Evolutionary conservation across 768 basidiomycete genomes (phyloP), one percentile per base, ranked within the genome.

Genomic region (Lactarius quietus): DNA sequence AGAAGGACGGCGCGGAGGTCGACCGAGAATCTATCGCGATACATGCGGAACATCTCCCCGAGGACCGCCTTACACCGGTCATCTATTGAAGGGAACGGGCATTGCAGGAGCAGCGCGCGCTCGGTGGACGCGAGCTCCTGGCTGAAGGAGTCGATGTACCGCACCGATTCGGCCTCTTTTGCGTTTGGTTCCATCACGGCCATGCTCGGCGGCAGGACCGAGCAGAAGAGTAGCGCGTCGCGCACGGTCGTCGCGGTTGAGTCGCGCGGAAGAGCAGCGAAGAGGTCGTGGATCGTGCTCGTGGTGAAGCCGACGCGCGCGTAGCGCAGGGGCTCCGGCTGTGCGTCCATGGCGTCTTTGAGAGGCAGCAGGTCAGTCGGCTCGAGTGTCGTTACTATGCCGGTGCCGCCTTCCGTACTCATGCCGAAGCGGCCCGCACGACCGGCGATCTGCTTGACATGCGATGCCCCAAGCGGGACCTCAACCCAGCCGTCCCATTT

Each of bases 391-490:
- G 94, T 95, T 9, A 86, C 89, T 36, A 82, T 80, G 28, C 95
- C 94, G 8, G 81, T 80, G 28, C 95, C 94, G 8, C 82, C 84
- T 1, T 82, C 74, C 62, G 69, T 70, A 43, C 79, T 77, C 51
- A 90, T 74, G 3, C 92, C 92, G 74, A 84, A 98, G 3, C 96
- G 89, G 15, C 95, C 96, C 0, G 96, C 95, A 45, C 96, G 85
- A 7, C 95, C 95, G 1, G 90, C 95, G 55, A 98, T 97, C 74
- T 98, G 96, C 74, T 97, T 97, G 73, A 92, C 84, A 69, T 90
- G 87, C 0, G 94, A 91, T 4, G 82, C 74, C 0, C 90, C 84
- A 6, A 98, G 79, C 0, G 75, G 74, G 5, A 26, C 67, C 65
- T 76, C 72, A 18, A 68, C 69, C 20, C 69, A 71, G 20, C 88